Conservation (phyloP, 2,329 filamentous ascomycete genomes). For the Geosmithia flava region DNA sequence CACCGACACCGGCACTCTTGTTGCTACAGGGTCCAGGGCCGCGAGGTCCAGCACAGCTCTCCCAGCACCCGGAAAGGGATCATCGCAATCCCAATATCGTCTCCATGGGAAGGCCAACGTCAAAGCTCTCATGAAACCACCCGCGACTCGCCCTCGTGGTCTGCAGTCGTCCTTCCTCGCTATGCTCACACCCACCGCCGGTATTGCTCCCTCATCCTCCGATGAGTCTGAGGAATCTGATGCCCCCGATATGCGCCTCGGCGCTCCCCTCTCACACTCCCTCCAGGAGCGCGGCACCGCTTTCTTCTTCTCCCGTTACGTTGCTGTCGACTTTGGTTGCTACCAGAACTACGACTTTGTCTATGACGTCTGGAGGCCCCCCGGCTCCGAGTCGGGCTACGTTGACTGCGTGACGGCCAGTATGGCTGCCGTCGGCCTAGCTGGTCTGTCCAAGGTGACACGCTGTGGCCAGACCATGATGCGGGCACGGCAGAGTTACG, state of each 20-base stretch:
- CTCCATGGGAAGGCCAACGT: not conserved
- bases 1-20: not conserved
- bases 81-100: not conserved
- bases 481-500: constrained; percentile 36
- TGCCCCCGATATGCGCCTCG: constrained; percentile 3
- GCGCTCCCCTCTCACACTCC: constrained; percentile 8
- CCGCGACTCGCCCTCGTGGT: not conserved
- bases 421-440: constrained; percentile 42
- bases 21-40: not conserved
- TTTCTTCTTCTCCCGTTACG: constrained; percentile 39
- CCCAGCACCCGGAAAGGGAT: not conserved
- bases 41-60: not conserved
- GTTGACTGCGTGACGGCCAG: constrained; percentile 34
- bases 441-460: constrained; percentile 34
- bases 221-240: constrained; percentile 6
- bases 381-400: constrained; percentile 2
- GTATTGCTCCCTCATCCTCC: constrained; percentile 5
- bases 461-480: constrained; percentile 27
- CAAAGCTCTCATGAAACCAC: not conserved
- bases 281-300: constrained; percentile 31
- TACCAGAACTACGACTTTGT: constrained; percentile 41
- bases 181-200: constrained; percentile 10
- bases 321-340: constrained; percentile 30
- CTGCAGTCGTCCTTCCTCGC: constrained; percentile 9
- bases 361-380: constrained; percentile 38